phyloP scores from a whole-genome alignment of 164 flowering plant species.

The Vitis cinerea region DNA sequence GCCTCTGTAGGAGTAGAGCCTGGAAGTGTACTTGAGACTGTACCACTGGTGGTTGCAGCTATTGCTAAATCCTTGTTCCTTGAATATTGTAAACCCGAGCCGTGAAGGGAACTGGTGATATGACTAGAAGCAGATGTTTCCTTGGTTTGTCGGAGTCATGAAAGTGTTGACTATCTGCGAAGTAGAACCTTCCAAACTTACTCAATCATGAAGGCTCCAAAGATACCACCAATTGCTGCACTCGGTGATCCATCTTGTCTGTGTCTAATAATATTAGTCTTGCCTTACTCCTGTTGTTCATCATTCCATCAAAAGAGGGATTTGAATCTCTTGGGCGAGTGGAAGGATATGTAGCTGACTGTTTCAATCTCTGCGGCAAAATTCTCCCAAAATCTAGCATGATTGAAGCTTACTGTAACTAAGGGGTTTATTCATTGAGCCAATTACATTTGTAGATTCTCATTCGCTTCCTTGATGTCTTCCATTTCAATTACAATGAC shows the following conservation, averaged over 20 bases:
- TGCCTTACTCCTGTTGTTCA: background rate
- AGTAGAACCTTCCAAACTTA: slow-evolving; percentile 6
- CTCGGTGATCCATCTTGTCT: slow-evolving; percentile 4
- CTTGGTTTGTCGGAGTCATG: slow-evolving; percentile 5
- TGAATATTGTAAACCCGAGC: background rate
- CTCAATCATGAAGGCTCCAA: slow-evolving; percentile 16
- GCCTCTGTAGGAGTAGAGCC: no score
- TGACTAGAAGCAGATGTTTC: slow-evolving; percentile 9
- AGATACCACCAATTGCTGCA: slow-evolving; percentile 14
- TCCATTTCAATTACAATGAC: no score
- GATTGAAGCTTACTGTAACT: no score
- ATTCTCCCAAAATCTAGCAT: no score
- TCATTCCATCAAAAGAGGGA: slow-evolving; percentile 1
- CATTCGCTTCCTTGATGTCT: no score
- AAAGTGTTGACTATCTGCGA: slow-evolving; percentile 15
- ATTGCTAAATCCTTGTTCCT: slow-evolving; percentile 3
- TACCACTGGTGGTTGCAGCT: background rate
- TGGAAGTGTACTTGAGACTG: no score
- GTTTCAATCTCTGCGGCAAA: background rate
- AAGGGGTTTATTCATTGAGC: no score
- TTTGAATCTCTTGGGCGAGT: slow-evolving; percentile 13
- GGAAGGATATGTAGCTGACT: slow-evolving; percentile 15
- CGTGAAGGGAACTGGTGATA: background rate
- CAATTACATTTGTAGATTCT: no score
- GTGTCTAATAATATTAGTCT: background rate